A percentile compares a stretch with the other conserved stretches of the same genome.
Evolutionary conservation across 495 filamentous ascomycete species (phyloP).

Genomic region (Cladorrhinum samala): DNA sequence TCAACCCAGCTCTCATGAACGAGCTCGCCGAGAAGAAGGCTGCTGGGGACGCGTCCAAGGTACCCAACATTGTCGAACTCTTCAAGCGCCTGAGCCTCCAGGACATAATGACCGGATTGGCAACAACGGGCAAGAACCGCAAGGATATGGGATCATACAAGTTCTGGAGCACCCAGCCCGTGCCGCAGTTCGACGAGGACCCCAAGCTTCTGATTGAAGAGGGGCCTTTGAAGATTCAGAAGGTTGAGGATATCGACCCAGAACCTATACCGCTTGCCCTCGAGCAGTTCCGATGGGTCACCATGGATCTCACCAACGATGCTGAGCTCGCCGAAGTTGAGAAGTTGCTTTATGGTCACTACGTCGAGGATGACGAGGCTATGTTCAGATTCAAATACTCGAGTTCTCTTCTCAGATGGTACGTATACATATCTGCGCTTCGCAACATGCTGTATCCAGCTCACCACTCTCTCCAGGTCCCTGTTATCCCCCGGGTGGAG

Average conservation of each 20-base stretch:
- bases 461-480: slow-evolving; percentile 53
- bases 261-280: slow-evolving; percentile 56
- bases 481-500: slow-evolving; percentile 92
- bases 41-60: slow-evolving; percentile 18
- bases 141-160: slow-evolving; percentile 97
- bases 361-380: slow-evolving; percentile 91
- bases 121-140: slow-evolving; percentile 69
- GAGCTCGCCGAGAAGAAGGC: slow-evolving; percentile 37
- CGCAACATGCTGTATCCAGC: neutral
- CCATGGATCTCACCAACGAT: slow-evolving; percentile 67
- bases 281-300: slow-evolving; percentile 88
- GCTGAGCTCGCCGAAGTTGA: slow-evolving; percentile 70
- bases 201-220: slow-evolving; percentile 36
- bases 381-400: slow-evolving; percentile 98
- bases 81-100: slow-evolving; percentile 67
- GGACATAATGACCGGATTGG: slow-evolving; percentile 77
- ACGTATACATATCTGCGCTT: slow-evolving; percentile 16
- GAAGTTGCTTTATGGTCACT: slow-evolving; percentile 82
- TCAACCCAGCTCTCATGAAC: slow-evolving; percentile 56
- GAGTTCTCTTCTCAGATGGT: slow-evolving; percentile 81
- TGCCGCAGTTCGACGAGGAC: slow-evolving; percentile 67
- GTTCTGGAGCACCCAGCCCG: slow-evolving; percentile 97
- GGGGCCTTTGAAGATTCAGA: slow-evolving; percentile 55
- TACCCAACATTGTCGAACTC: slow-evolving; percentile 47
- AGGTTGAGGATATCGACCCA: slow-evolving; percentile 66